These are phyloP conservation scores for Chlorociboria aeruginascens DNA, from an alignment of 495 filamentous ascomycete genomes.

Conservation along the genomic window DNA sequence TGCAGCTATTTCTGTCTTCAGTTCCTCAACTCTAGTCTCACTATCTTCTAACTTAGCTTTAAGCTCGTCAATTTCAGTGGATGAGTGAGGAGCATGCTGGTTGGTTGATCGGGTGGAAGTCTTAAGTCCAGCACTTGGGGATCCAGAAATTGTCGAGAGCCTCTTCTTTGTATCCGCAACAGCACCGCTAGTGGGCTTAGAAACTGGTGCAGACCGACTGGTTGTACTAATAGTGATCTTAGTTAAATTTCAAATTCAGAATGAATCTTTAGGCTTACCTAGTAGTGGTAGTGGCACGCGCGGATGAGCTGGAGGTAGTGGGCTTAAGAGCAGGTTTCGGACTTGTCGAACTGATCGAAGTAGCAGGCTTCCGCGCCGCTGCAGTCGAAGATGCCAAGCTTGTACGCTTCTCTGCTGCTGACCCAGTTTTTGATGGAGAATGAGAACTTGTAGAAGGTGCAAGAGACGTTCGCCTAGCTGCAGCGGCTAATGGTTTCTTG, in stretches of 20 bases:
- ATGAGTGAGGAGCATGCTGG: slow-evolving; percentile 17
- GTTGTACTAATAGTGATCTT: slow-evolving; percentile 9
- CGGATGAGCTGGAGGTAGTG: slow-evolving; percentile 22
- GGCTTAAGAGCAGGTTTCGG: slow-evolving; percentile 28
- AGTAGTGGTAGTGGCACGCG: slow-evolving; percentile 19
- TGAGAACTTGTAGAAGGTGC: slow-evolving; percentile 19
- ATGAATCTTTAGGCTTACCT: neutral
- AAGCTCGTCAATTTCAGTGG: slow-evolving; percentile 39
- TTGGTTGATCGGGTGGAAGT: slow-evolving; percentile 19
- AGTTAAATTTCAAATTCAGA: no score
- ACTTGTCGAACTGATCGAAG: slow-evolving; percentile 26
- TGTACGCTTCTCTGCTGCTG: slow-evolving; percentile 24
- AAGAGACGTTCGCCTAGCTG: slow-evolving; percentile 20
- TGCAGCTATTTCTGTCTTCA: slow-evolving; percentile 27
- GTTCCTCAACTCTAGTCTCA: slow-evolving; percentile 25
- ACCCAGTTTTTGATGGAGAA: slow-evolving; percentile 22
- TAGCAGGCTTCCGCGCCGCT: slow-evolving; percentile 14
- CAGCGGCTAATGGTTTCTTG: slow-evolving; percentile 14
- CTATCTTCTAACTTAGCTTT: slow-evolving; percentile 34
- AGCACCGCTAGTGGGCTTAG: slow-evolving; percentile 23
- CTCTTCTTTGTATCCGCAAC: slow-evolving; percentile 37
- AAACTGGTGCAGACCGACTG: slow-evolving; percentile 20
- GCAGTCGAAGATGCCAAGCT: slow-evolving; percentile 3
- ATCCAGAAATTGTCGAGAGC: slow-evolving; percentile 29
- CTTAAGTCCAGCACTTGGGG: slow-evolving; percentile 17